Evolutionary conservation across 495 filamentous ascomycete species (phyloP).

Genomic region (Penicillium bialowiezense): DNA sequence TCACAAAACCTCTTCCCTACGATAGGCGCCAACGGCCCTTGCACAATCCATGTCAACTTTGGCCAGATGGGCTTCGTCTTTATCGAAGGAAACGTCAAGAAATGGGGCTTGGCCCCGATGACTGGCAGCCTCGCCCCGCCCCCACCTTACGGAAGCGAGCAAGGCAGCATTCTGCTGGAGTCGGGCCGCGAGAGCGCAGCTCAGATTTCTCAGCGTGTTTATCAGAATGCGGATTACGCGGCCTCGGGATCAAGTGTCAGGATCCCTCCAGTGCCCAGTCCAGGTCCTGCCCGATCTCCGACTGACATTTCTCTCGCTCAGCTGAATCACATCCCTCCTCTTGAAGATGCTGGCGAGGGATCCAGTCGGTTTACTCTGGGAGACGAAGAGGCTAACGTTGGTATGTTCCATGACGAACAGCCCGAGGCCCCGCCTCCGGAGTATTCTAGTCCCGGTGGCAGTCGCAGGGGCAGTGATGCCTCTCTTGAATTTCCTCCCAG

Average conservation of each 20-base stretch:
- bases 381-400: constrained; percentile 13
- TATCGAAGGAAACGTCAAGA: constrained; percentile 99
- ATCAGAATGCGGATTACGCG: constrained; percentile 44
- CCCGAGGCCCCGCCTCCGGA: constrained; percentile 57
- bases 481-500: constrained; percentile 27
- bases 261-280: constrained; percentile 71
- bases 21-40: constrained; percentile 89
- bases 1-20: constrained; percentile 96
- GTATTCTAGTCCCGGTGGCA: constrained; percentile 67
- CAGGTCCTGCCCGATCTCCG: constrained; percentile 86
- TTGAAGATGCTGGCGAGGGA: constrained; percentile 75
- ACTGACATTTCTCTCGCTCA: constrained; percentile 93
- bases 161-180: constrained; percentile 92
- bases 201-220: constrained; percentile 54
- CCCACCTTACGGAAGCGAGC: constrained; percentile 93
- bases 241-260: constrained; percentile 53
- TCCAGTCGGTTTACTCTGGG: constrained; percentile 53
- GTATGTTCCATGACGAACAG: constrained; percentile 9
- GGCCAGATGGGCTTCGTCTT: constrained; percentile 97
- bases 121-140: constrained; percentile 92
- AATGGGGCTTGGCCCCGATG: constrained; percentile 96
- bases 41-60: constrained; percentile 92
- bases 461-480: constrained; percentile 51
- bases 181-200: constrained; percentile 68
- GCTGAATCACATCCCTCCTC: constrained; percentile 65